phyloP scores from a whole-genome alignment of 176 grass and related monocot genomes.

The Carex scoparia region DNA sequence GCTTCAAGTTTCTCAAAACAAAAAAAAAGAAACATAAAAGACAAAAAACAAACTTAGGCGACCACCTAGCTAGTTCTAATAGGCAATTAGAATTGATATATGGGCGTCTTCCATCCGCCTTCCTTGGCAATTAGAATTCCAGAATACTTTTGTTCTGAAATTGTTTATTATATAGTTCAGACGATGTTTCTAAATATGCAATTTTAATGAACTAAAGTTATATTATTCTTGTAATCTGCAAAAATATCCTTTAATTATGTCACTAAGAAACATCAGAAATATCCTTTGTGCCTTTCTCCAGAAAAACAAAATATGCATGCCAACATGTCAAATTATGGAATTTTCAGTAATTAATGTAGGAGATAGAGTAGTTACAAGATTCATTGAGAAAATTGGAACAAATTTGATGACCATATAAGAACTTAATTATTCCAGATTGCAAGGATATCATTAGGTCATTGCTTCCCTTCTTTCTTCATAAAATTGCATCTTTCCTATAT shows the following conservation, averaged over 20 bases:
- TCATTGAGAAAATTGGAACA: background rate
- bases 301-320: background rate
- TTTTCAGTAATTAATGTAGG: background rate
- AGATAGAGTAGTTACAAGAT: background rate
- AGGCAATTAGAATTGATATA: background rate
- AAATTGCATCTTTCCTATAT: too few relatives aligned
- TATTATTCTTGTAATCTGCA: background rate
- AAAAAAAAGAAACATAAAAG: background rate
- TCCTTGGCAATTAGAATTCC: conserved; percentile 59
- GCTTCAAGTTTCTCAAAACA: background rate
- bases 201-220: background rate
- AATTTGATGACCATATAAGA: too few relatives aligned
- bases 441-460: too few relatives aligned
- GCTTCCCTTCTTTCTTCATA: too few relatives aligned
- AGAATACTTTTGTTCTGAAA: conserved; percentile 51
- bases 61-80: conserved; percentile 78
- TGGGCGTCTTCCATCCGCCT: conserved; percentile 39
- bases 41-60: conserved; percentile 48
- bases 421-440: too few relatives aligned
- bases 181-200: background rate
- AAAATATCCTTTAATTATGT: background rate
- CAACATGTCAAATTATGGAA: background rate
- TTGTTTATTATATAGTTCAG: background rate
- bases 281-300: background rate
- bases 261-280: background rate